These are phyloP conservation scores for Alternaria sp. DNA, from an alignment of 2,329 filamentous ascomycete genomes.

Conservation along the genomic window DNA sequence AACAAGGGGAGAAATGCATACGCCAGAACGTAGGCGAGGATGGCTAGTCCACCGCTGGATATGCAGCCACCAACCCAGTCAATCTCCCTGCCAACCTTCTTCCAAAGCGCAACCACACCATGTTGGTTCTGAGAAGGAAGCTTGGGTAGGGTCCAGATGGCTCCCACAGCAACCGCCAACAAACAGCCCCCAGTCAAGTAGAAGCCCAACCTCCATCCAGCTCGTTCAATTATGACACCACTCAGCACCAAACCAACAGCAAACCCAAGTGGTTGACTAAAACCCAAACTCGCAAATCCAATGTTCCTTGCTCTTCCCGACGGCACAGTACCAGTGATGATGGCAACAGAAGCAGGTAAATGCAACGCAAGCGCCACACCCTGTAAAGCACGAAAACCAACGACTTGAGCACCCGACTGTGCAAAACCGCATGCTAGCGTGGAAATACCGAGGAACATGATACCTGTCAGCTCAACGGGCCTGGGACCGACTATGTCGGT, in stretches of 20 bases:
- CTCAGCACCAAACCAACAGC: conserved; percentile 61
- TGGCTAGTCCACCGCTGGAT: conserved; percentile 34
- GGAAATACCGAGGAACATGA: conserved; percentile 55
- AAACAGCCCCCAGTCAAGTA: conserved; percentile 51
- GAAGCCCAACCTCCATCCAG: conserved; percentile 61
- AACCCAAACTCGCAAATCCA: conserved; percentile 53
- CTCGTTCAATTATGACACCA: conserved; percentile 58
- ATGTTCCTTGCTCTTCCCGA: conserved; percentile 43
- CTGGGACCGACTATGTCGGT: conserved; percentile 61
- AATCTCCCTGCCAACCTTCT: conserved; percentile 32
- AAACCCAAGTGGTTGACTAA: conserved; percentile 61
- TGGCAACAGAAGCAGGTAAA: conserved; percentile 57
- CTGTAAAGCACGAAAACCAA: conserved; percentile 57
- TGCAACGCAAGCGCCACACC: conserved; percentile 59
- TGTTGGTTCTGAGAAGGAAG: conserved; percentile 18
- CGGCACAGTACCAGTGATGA: conserved; percentile 50
- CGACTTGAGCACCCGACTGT: conserved; percentile 55
- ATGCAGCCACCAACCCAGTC: conserved; percentile 45
- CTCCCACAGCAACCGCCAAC: conserved; percentile 49
- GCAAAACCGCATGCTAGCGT: conserved; percentile 59
- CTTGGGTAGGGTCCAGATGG: conserved; percentile 39
- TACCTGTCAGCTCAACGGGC: conserved; percentile 55
- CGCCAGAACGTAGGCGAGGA: conserved; percentile 38
- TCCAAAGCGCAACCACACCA: conserved; percentile 10
- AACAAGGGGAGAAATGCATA: conserved; percentile 17